Conservation (phyloP, 768 basidiomycete species). For the Leccinum uliginosum region DNA sequence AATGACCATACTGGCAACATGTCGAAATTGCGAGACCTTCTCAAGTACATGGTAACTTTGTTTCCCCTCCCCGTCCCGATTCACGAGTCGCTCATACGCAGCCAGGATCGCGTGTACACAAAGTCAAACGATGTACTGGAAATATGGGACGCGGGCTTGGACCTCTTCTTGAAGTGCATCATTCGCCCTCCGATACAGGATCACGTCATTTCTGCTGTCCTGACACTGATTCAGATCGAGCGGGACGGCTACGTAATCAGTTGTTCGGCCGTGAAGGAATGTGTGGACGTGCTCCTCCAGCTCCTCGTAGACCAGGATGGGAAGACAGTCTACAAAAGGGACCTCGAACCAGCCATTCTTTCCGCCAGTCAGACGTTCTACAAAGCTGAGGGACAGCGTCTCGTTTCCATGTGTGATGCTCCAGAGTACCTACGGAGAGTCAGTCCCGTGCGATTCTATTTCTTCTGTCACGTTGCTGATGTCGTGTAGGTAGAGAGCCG, state of each 20-base stretch:
- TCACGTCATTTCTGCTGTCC: slow-evolving; percentile 75
- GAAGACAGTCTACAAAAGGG: slow-evolving; percentile 70
- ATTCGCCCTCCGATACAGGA: slow-evolving; percentile 77
- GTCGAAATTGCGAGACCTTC: slow-evolving; percentile 80
- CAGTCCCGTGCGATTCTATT: slow-evolving; percentile 24
- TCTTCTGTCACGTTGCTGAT: slow-evolving; percentile 7
- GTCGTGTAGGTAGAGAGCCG: slow-evolving; percentile 67
- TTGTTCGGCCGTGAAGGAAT: slow-evolving; percentile 85
- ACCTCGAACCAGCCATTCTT: slow-evolving; percentile 81
- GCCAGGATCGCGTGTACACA: slow-evolving; percentile 88
- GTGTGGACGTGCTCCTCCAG: slow-evolving; percentile 77
- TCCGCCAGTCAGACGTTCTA: slow-evolving; percentile 79
- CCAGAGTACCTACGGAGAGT: slow-evolving; percentile 80
- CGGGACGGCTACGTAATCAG: slow-evolving; percentile 89
- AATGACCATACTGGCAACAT: slow-evolving; percentile 90
- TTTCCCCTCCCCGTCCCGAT: background rate
- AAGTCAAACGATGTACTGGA: slow-evolving; percentile 68
- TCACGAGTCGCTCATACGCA: slow-evolving; percentile 11
- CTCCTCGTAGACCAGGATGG: slow-evolving; percentile 50
- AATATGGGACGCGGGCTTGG: slow-evolving; percentile 77
- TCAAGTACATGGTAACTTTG: slow-evolving; percentile 88
- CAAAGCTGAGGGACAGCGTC: slow-evolving; percentile 59
- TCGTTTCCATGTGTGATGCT: slow-evolving; percentile 74
- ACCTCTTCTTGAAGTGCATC: slow-evolving; percentile 80
- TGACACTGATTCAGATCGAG: slow-evolving; percentile 85